Evolutionary conservation across 331 rosid genomes (phyloP).

Genomic region (Quercus phellos): DNA sequence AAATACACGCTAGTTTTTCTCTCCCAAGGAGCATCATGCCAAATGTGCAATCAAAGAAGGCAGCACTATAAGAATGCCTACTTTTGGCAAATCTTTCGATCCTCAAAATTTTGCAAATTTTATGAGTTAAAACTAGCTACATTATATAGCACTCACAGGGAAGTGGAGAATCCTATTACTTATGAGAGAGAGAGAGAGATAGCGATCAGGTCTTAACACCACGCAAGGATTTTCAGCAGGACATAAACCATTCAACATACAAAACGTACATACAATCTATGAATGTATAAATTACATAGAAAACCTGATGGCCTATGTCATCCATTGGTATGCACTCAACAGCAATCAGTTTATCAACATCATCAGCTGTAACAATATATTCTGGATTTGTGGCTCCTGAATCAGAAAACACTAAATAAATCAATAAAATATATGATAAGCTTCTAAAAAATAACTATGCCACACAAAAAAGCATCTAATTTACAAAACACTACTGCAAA

Average conservation of each 20-base stretch:
- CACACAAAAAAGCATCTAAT: slow-evolving; percentile 1
- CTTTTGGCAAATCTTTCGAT: background rate
- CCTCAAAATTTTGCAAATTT: background rate
- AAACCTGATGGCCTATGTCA: slow-evolving; percentile 89
- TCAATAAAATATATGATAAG: background rate
- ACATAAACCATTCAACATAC: background rate
- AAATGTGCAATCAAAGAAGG: background rate
- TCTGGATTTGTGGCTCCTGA: slow-evolving; percentile 99
- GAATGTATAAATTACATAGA: slow-evolving; percentile 12
- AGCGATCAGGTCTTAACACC: background rate
- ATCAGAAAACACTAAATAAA: slow-evolving; percentile 14
- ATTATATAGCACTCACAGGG: background rate
- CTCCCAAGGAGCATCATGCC: background rate
- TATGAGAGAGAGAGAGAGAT: background rate
- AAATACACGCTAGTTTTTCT: background rate
- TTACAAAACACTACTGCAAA: background rate
- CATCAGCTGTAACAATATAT: slow-evolving; percentile 86
- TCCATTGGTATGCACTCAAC: slow-evolving; percentile 99
- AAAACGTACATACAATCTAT: background rate
- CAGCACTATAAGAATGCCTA: background rate
- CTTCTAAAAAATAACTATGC: slow-evolving; percentile 5
- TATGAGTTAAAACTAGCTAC: background rate
- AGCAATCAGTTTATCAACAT: slow-evolving; percentile 85
- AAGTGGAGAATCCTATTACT: background rate
- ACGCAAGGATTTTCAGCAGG: background rate